Evolutionary conservation across 176 grass and related monocot species (phyloP).

Genomic region (Bonia amplexicaulis): DNA sequence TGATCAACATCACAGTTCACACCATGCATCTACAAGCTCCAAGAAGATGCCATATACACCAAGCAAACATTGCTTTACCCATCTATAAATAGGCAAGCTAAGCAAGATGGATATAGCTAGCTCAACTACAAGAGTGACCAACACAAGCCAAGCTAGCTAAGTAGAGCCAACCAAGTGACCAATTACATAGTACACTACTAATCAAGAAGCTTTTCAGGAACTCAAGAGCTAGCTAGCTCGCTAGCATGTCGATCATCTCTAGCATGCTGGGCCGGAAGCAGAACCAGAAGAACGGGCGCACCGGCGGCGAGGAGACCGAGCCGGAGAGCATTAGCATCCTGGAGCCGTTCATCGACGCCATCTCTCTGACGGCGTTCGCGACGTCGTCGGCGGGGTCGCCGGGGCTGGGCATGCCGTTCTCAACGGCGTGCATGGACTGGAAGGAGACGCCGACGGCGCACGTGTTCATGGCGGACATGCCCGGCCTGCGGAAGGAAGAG

Average conservation of each 20-base stretch:
- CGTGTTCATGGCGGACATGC: constrained; percentile 72
- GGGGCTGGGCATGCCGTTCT: constrained; percentile 28
- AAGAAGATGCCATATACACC: not conserved
- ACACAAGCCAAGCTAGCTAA: not conserved
- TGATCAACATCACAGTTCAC: not conserved
- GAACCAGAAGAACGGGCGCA: not conserved
- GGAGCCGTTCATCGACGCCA: constrained; percentile 39
- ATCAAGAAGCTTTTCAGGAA: not conserved
- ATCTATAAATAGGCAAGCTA: constrained; percentile 14
- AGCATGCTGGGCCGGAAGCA: constrained; percentile 42
- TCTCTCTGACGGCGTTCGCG: constrained; percentile 23
- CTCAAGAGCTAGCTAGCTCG: too few species aligned
- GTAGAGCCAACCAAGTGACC: too few species aligned
- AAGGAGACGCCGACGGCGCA: constrained; percentile 68
- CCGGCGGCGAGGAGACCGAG: not conserved
- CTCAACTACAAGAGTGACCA: not conserved
- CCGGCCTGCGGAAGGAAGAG: constrained; percentile 48
- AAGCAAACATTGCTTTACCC: not conserved
- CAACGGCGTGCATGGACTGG: constrained; percentile 68
- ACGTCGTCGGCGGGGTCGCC: not conserved
- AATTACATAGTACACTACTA: too few species aligned
- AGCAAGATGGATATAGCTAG: not conserved
- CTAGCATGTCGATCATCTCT: constrained; percentile 40
- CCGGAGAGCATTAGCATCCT: constrained; percentile 19
- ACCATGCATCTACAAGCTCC: constrained; percentile 8